Conservation (phyloP, 1,284 basidiomycete species). For the Rhodotorula glutinis region DNA sequence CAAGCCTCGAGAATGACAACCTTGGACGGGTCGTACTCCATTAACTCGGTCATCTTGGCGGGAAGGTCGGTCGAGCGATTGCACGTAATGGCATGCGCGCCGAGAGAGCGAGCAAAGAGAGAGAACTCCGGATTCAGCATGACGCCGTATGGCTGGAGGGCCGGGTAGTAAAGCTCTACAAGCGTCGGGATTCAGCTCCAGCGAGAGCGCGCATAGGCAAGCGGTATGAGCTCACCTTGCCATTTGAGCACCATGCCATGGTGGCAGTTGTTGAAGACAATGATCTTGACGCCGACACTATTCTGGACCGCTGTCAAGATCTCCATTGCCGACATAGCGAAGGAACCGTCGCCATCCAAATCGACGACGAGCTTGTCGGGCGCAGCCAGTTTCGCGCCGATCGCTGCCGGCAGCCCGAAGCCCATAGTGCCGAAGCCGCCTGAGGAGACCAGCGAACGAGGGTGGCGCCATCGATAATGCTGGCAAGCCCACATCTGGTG, state of each 20-base stretch:
- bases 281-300: conserved; percentile 85
- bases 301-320: conserved; percentile 87
- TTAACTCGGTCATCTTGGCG: conserved; percentile 95
- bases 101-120: conserved; percentile 82
- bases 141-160: conserved; percentile 85
- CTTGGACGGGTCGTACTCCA: conserved; percentile 82
- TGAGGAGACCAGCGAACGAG: conserved; percentile 85
- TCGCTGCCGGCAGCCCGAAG: conserved; percentile 87
- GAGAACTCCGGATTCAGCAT: conserved; percentile 96
- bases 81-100: conserved; percentile 82
- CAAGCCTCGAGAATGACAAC: conserved; percentile 88
- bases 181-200: not conserved
- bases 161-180: conserved; percentile 90
- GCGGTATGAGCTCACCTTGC: conserved; percentile 65
- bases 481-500: conserved; percentile 99
- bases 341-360: conserved; percentile 95
- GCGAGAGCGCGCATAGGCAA: not conserved
- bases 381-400: conserved; percentile 93
- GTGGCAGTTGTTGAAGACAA: conserved; percentile 69
- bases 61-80: conserved; percentile 71
- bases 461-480: conserved; percentile 83
- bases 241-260: conserved; percentile 99
- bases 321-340: conserved; percentile 99
- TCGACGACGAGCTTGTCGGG: conserved; percentile 92
- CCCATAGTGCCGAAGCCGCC: conserved; percentile 98